A percentile compares a stretch with the other conserved stretches of the same genome.
Evolutionary conservation across 257 asterid genomes (phyloP).

Genomic region (Catharanthus roseus): DNA sequence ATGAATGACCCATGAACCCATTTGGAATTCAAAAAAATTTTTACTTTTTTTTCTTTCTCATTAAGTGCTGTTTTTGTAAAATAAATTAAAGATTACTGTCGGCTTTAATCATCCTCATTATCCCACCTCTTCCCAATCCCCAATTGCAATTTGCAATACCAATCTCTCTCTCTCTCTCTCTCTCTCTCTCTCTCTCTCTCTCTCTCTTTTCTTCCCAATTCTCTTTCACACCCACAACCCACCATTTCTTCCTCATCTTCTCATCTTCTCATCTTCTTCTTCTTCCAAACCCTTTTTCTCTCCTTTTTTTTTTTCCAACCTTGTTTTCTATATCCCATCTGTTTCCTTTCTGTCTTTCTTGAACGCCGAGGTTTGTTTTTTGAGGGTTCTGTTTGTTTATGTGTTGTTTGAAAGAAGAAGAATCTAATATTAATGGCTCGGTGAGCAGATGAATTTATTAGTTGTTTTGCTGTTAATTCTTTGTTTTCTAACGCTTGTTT

Average conservation of each 20-base stretch:
- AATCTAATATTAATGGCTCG: slow-evolving; percentile 6
- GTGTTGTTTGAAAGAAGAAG: slow-evolving; percentile 5
- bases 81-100: slow-evolving; percentile 20
- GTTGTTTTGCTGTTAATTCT: slow-evolving; percentile 9
- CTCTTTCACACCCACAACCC: slow-evolving; percentile 29
- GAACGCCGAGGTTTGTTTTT: slow-evolving; percentile 34
- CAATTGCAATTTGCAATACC: slow-evolving; percentile 14
- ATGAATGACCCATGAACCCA: not conserved
- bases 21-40: not conserved
- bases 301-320: slow-evolving; percentile 25
- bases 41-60: not conserved
- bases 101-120: slow-evolving; percentile 26
- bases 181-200: slow-evolving; percentile 11
- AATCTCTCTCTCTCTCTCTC: not conserved
- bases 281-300: slow-evolving; percentile 13
- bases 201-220: slow-evolving; percentile 6
- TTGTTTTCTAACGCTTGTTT: slow-evolving; percentile 22
- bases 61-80: slow-evolving; percentile 1
- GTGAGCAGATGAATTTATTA: slow-evolving; percentile 14
- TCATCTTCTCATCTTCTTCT: slow-evolving; percentile 10
- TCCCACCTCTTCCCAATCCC: slow-evolving; percentile 12
- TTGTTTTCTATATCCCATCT: slow-evolving; percentile 12
- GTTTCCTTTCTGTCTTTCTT: slow-evolving; percentile 7
- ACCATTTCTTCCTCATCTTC: slow-evolving; percentile 32
- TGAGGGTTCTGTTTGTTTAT: slow-evolving; percentile 4